Conservation (phyloP, 139 green algal genomes). For the Tetradesmus obliquus region DNA sequence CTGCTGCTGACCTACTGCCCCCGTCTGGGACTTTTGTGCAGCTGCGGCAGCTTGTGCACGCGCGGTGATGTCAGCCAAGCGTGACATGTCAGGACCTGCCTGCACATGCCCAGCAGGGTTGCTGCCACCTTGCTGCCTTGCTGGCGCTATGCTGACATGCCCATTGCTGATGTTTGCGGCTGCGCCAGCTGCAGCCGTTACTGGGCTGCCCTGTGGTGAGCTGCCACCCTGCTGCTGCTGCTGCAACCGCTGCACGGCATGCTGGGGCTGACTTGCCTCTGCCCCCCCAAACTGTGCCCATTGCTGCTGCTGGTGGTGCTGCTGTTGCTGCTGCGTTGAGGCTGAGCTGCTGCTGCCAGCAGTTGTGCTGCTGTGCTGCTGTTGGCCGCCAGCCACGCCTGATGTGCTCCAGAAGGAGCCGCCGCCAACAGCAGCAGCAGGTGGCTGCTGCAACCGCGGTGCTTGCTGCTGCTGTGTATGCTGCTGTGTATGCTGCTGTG, state of each 20-base stretch:
- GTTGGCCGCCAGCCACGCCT: neutral
- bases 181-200: neutral
- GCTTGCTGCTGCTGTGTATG: neutral
- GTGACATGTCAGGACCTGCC: neutral
- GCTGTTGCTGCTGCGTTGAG: neutral
- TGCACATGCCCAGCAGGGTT: neutral
- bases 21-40: neutral
- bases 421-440: neutral
- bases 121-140: conserved; percentile 16
- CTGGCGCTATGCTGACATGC: neutral
- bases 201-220: neutral
- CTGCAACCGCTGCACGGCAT: conserved; percentile 15
- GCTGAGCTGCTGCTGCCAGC: neutral
- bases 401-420: neutral
- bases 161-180: neutral
- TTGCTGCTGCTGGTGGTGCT: neutral
- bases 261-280: neutral
- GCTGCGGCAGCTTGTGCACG: conserved; percentile 11
- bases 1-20: neutral
- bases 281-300: neutral
- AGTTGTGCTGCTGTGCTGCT: neutral
- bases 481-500: neutral
- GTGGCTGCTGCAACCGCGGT: neutral
- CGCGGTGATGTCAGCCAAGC: conserved; percentile 18
- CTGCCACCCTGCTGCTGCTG: conserved; percentile 12